These are phyloP conservation scores for Nelumbo lutea DNA, from an alignment of 164 flowering plant species.

Conservation along the genomic window DNA sequence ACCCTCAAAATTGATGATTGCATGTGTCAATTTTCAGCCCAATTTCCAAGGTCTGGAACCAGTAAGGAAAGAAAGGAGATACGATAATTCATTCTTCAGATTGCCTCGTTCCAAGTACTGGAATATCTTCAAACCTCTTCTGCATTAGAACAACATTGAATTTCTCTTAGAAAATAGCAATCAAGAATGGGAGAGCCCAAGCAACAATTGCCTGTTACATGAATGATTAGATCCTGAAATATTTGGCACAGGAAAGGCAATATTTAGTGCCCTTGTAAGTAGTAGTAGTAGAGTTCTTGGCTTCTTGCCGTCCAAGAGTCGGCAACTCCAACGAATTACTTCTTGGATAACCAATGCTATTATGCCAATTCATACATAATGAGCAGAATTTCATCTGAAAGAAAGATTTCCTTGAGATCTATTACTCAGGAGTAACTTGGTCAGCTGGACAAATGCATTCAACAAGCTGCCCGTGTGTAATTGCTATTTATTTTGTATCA, in stretches of 20 bases:
- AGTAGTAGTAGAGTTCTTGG: too few relatives aligned
- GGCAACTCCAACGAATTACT: too few relatives aligned
- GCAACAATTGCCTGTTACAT: not conserved
- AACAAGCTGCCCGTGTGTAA: too few relatives aligned
- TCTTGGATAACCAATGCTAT: too few relatives aligned
- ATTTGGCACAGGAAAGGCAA: not conserved
- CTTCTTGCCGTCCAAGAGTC: too few relatives aligned
- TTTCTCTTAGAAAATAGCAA: not conserved
- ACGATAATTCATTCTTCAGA: constrained; percentile 30
- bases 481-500: too few relatives aligned
- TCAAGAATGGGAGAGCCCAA: not conserved
- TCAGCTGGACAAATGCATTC: too few relatives aligned
- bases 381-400: too few relatives aligned
- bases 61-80: not conserved
- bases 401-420: too few relatives aligned
- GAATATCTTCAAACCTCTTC: constrained; percentile 55
- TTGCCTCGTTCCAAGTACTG: constrained; percentile 49
- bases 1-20: not conserved
- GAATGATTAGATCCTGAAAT: not conserved
- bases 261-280: too few relatives aligned
- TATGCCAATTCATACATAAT: too few relatives aligned
- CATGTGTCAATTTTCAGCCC: not conserved
- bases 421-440: too few relatives aligned
- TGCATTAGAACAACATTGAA: constrained; percentile 19
- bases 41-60: constrained; percentile 1